Conservation (phyloP, 768 basidiomycete species). For the Trametes coccinea region DNA sequence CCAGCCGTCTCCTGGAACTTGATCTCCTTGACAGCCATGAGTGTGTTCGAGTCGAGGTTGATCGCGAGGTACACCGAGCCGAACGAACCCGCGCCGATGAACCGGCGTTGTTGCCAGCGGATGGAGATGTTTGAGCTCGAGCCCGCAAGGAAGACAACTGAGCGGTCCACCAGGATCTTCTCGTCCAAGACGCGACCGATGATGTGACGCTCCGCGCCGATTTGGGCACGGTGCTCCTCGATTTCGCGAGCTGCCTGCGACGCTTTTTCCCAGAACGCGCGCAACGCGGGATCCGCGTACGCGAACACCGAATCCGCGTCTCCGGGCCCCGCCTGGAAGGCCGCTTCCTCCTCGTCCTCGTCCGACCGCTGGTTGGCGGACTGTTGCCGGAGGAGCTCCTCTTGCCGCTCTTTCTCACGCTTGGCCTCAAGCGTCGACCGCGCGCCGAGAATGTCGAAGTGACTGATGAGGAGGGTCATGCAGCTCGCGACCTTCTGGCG, state of each 20-base stretch:
- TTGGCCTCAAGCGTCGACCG: conserved; percentile 84
- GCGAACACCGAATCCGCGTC: conserved; percentile 42
- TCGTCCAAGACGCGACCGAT: conserved; percentile 93
- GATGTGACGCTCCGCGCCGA: conserved; percentile 69
- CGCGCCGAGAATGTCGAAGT: conserved; percentile 98
- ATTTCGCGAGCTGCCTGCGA: conserved; percentile 58
- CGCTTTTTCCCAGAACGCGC: conserved; percentile 75
- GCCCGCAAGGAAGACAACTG: conserved; percentile 90
- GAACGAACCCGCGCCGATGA: conserved; percentile 98
- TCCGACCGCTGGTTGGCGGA: conserved; percentile 47
- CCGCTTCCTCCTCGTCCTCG: conserved; percentile 51
- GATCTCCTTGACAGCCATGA: conserved; percentile 99
- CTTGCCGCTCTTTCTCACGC: conserved; percentile 85
- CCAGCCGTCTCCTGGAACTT: conserved; percentile 93
- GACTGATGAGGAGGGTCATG: conserved; percentile 94
- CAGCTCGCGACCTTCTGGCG: conserved; percentile 92
- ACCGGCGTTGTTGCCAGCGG: conserved; percentile 97
- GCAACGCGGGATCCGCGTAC: conserved; percentile 64
- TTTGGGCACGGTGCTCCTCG: conserved; percentile 60
- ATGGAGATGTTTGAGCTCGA: conserved; percentile 95
- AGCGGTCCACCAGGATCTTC: conserved; percentile 90
- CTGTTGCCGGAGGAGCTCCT: conserved; percentile 58
- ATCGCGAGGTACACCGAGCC: conserved; percentile 99
- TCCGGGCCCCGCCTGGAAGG: conserved; percentile 33
- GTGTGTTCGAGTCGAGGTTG: conserved; percentile 91